Base-by-base conservation (phyloP, 257 asterid genomes). In the Handroanthus guayacan region DNA sequence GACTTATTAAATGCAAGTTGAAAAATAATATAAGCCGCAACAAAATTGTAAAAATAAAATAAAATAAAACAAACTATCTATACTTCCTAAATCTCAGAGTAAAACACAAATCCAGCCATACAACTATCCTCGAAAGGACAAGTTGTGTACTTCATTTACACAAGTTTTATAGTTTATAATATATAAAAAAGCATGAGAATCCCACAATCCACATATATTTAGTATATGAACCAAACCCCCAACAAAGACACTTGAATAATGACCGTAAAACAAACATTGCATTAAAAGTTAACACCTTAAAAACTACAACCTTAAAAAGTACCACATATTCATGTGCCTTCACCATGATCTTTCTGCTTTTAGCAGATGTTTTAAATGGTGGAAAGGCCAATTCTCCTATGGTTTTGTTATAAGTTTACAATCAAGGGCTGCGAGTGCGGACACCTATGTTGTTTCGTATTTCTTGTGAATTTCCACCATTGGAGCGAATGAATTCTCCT, bases 381-480 rank as follows among this genome's bases (percentile, higher is more conserved):
- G 67, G 74, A 74, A 71, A 67, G 52, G 44, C 76, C 3, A 37
- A 18, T 18, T 75, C 39, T 45, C 65, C 75, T 70, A 57, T 37
- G 44, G 5, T 41, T 44, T 34, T 10, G 17, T 6, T 41, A 6
- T 14, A 48, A 5, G 6, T 63, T 13, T 45, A 12, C n/a, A 9
- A 47, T 78, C 65, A 82, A 62, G 71, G 75, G 64, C 69, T 71
- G 44, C n/a, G 80, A 0, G 66, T 25, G 20, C 67, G 82, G 14
- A 55, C 73, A 25, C 36, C 77, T 36, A 20, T 38, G 14, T 71
- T 69, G 3, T 64, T 60, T 38, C 75, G 78, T 37, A 56, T 65
- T 79, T 82, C 87, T 78, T 63, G 81, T 4, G 85, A 87, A 61
- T 67, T 60, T 34, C 77, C 88, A 3, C 81, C 75, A 3, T 77